These are phyloP conservation scores for Stentor roeselii DNA, from an alignment of 73 alveolate species.

Conservation along the genomic window DNA sequence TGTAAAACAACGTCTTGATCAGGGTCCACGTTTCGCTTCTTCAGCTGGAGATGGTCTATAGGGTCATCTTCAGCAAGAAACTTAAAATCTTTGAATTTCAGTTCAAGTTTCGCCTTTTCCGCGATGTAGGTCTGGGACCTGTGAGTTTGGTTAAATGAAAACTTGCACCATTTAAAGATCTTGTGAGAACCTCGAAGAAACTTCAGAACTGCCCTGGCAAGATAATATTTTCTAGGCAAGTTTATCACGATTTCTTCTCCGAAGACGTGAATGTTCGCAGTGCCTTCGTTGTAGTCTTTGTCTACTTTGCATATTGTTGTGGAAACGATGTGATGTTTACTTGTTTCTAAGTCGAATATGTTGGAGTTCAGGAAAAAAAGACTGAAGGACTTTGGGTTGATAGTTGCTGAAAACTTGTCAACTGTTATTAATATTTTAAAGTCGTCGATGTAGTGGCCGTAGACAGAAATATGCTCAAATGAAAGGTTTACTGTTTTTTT, in stretches of 20 bases:
- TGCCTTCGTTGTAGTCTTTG: background rate
- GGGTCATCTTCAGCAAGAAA: slow-evolving; percentile 2
- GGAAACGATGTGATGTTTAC: background rate
- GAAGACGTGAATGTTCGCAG: background rate
- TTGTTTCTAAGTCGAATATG: background rate
- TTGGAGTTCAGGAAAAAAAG: background rate
- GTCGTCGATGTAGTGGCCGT: background rate
- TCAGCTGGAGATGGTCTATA: background rate
- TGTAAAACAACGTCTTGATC: background rate
- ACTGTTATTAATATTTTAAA: background rate
- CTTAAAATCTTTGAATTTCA: background rate
- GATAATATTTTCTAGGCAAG: background rate
- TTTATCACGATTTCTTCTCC: background rate
- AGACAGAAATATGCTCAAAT: background rate
- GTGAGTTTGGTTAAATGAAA: background rate
- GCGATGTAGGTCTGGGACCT: background rate
- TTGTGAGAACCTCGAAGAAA: background rate
- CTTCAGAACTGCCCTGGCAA: background rate
- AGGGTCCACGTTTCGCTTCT: background rate
- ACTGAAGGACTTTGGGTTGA: background rate
- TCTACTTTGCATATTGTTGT: background rate
- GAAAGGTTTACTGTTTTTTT: background rate
- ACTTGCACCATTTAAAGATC: background rate
- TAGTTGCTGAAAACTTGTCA: background rate
- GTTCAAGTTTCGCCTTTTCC: background rate